These are phyloP conservation scores for Zygoascus flipseniorum DNA, from an alignment of 805 yeast species.

Conservation along the genomic window DNA sequence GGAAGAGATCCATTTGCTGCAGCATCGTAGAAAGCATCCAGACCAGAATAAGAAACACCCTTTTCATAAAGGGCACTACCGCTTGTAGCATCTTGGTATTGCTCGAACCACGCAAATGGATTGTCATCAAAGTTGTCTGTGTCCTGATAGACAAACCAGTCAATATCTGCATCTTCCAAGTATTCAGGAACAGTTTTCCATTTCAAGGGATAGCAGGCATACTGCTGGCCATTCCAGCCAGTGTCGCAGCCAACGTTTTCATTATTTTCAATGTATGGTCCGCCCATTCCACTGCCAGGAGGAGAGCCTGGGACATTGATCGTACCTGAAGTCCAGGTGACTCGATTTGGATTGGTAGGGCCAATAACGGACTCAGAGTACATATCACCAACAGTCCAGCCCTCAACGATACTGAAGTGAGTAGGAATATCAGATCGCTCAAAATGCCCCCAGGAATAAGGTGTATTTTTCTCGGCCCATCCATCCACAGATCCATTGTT, in stretches of 20 bases:
- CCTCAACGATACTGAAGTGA: constrained; percentile 20
- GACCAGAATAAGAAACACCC: constrained; percentile 17
- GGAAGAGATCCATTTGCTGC: constrained; percentile 21
- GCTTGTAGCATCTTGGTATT: constrained; percentile 12
- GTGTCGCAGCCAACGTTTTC: constrained; percentile 17
- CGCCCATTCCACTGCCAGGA: constrained; percentile 17
- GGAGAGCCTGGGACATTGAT: constrained; percentile 14
- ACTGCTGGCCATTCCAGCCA: constrained; percentile 8
- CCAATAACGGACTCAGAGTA: constrained; percentile 21
- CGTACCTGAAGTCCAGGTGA: constrained; percentile 20
- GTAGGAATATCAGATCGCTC: constrained; percentile 19
- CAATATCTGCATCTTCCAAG: constrained; percentile 14
- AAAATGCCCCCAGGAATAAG: constrained; percentile 19
- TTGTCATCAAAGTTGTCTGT: constrained; percentile 19
- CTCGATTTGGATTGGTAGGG: constrained; percentile 23
- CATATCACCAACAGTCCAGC: constrained; percentile 23
- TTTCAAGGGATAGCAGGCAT: constrained; percentile 18
- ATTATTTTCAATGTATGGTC: constrained; percentile 19
- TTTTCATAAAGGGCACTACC: constrained; percentile 11
- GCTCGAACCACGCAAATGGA: constrained; percentile 17
- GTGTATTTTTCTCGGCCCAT: constrained; percentile 21
- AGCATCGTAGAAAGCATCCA: constrained; percentile 13
- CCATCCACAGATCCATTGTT: constrained; percentile 17
- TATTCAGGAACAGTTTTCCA: constrained; percentile 21
- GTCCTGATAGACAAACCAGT: constrained; percentile 21